These are phyloP conservation scores for Suillus weaverae DNA, from an alignment of 768 basidiomycete genomes.

Conservation along the genomic window DNA sequence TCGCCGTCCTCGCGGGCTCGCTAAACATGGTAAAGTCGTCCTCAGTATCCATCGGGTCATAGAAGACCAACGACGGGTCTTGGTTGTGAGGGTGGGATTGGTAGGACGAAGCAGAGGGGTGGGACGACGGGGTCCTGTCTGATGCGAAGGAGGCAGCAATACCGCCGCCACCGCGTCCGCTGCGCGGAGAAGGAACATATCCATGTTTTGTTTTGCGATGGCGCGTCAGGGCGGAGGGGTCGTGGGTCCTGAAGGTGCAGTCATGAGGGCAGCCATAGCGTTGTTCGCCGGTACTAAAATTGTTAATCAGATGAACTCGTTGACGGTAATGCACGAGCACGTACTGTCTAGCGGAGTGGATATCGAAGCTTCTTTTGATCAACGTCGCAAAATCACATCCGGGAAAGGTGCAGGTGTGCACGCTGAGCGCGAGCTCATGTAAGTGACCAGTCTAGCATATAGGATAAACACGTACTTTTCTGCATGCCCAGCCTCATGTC, in stretches of 20 bases:
- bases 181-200: conserved; percentile 16
- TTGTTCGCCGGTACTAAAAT: conserved; percentile 22
- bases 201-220: conserved; percentile 26
- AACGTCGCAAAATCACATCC: conserved; percentile 17
- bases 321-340: background rate
- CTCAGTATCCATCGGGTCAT: background rate
- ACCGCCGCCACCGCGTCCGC: background rate
- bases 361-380: conserved; percentile 21
- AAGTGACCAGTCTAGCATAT: conserved; percentile 3
- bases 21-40: conserved; percentile 1
- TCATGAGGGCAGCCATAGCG: conserved; percentile 11
- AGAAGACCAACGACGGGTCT: background rate
- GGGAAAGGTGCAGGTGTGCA: conserved; percentile 18
- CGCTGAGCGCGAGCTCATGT: conserved; percentile 11
- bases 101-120: background rate
- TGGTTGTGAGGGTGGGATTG: background rate
- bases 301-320: too few relatives aligned
- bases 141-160: background rate
- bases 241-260: conserved; percentile 23
- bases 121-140: background rate
- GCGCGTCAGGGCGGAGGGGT: conserved; percentile 27
- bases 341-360: conserved; percentile 25
- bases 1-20: background rate
- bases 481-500: conserved; percentile 22
- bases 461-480: conserved; percentile 7